Evolutionary conservation across 371 early-diverging fungal genomes (phyloP).

Genomic region (Nosema muscidifuracis): DNA sequence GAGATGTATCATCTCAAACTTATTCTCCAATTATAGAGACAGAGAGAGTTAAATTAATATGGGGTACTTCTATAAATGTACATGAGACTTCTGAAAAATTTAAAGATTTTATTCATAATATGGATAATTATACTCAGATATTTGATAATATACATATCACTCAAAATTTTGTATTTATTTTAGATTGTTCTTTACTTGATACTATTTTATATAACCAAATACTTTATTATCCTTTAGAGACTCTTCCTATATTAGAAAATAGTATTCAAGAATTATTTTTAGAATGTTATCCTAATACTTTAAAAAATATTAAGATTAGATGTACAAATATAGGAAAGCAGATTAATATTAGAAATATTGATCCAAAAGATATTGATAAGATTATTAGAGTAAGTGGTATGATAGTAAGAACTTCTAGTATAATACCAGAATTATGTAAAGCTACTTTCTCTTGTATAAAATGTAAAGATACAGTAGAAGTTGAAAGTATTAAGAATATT

Average conservation of each 20-base stretch:
- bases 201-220: slow-evolving; percentile 71
- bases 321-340: slow-evolving; percentile 74
- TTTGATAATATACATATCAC: slow-evolving; percentile 44
- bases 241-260: slow-evolving; percentile 84
- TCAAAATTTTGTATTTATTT: slow-evolving; percentile 40
- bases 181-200: slow-evolving; percentile 27
- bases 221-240: slow-evolving; percentile 87
- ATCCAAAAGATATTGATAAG: slow-evolving; percentile 90
- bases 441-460: slow-evolving; percentile 59
- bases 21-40: slow-evolving; percentile 50
- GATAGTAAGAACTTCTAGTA: slow-evolving; percentile 76
- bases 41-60: slow-evolving; percentile 67
- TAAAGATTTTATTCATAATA: slow-evolving; percentile 72
- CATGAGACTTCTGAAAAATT: slow-evolving; percentile 78
- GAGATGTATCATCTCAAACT: slow-evolving; percentile 26
- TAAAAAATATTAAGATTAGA: slow-evolving; percentile 68
- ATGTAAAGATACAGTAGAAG: slow-evolving; percentile 69
- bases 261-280: slow-evolving; percentile 71
- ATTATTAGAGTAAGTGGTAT: slow-evolving; percentile 87
- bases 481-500: slow-evolving; percentile 77
- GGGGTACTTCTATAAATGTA: slow-evolving; percentile 94
- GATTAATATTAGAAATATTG: slow-evolving; percentile 82
- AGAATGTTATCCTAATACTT: slow-evolving; percentile 68
- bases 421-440: slow-evolving; percentile 75
- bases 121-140: slow-evolving; percentile 16